Evolutionary conservation across 768 basidiomycete species (phyloP).

Genomic region (Trametes cinnabarina): DNA sequence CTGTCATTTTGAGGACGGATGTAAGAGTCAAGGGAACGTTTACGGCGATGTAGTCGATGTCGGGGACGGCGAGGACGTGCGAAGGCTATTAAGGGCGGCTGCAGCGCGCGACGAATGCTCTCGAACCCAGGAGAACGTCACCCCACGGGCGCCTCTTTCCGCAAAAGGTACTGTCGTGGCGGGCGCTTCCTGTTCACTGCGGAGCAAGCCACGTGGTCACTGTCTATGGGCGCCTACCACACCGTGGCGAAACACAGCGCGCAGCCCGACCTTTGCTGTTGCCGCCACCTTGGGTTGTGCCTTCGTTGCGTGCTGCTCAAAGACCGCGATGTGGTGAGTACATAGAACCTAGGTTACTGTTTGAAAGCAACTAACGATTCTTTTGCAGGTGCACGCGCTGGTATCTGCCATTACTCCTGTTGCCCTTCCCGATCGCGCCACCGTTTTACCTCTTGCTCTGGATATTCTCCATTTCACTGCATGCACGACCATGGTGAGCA

Average conservation of each 20-base stretch:
- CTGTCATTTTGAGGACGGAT: constrained; percentile 33
- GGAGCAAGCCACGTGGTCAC: neutral
- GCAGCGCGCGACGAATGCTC: constrained; percentile 22
- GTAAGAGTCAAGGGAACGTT: neutral
- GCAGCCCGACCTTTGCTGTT: too few relatives aligned
- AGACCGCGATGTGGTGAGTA: constrained; percentile 53
- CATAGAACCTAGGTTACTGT: neutral
- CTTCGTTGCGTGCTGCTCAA: too few relatives aligned
- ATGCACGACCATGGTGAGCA: constrained; percentile 83
- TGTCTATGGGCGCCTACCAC: neutral
- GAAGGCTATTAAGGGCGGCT: constrained; percentile 17
- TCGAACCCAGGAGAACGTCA: constrained; percentile 29
- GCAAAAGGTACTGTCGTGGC: neutral
- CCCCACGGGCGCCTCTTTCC: neutral
- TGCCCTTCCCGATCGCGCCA: constrained; percentile 77
- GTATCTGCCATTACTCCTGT: constrained; percentile 74
- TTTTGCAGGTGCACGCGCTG: constrained; percentile 74
- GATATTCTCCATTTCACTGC: constrained; percentile 71
- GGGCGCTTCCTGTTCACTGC: neutral
- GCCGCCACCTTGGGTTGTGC: neutral
- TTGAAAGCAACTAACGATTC: neutral
- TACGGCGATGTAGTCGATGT: constrained; percentile 17
- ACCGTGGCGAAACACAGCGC: too few relatives aligned
- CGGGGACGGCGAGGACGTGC: constrained; percentile 14
- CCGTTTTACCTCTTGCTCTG: constrained; percentile 80